phyloP scores from a whole-genome alignment of 1,139 yeast genomes.

The Geotrichum restrictum region DNA sequence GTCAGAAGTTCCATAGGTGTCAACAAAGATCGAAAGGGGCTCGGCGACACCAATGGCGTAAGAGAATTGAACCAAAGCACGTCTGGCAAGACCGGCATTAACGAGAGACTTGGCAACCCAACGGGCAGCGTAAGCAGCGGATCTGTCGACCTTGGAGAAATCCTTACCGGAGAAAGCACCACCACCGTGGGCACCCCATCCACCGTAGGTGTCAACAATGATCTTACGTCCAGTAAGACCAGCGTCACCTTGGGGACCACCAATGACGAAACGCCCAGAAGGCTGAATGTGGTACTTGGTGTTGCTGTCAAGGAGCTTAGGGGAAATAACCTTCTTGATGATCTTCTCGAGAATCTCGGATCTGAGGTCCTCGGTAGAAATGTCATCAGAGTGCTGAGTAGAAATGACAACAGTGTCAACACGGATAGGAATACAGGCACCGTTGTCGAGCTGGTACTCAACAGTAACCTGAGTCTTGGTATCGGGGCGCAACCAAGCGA shows the following conservation, averaged over 20 bases:
- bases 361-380: constrained; percentile 90
- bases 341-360: constrained; percentile 69
- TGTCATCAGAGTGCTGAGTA: constrained; percentile 95
- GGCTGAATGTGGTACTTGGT: constrained; percentile 98
- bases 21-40: constrained; percentile 95
- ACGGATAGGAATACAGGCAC: constrained; percentile 92
- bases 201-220: constrained; percentile 99
- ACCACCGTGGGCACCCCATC: constrained; percentile 99
- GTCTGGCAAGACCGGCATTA: constrained; percentile 89
- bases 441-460: constrained; percentile 88
- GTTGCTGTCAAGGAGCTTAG: constrained; percentile 83
- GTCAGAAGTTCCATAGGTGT: constrained; percentile 95
- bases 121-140: constrained; percentile 99
- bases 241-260: constrained; percentile 99
- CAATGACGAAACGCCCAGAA: constrained; percentile 98
- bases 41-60: constrained; percentile 99
- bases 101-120: constrained; percentile 99
- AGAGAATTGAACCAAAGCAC: constrained; percentile 97
- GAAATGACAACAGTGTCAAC: constrained; percentile 97
- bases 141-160: constrained; percentile 99
- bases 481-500: constrained; percentile 98
- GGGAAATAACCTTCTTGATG: constrained; percentile 89
- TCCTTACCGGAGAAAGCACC: constrained; percentile 99
- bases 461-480: constrained; percentile 99
- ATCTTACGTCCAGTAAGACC: constrained; percentile 99